Evolutionary conservation across 208 protist genomes (phyloP), one percentile per base, ranked within the genome.

Genomic region (Crithidia expoeki): DNA sequence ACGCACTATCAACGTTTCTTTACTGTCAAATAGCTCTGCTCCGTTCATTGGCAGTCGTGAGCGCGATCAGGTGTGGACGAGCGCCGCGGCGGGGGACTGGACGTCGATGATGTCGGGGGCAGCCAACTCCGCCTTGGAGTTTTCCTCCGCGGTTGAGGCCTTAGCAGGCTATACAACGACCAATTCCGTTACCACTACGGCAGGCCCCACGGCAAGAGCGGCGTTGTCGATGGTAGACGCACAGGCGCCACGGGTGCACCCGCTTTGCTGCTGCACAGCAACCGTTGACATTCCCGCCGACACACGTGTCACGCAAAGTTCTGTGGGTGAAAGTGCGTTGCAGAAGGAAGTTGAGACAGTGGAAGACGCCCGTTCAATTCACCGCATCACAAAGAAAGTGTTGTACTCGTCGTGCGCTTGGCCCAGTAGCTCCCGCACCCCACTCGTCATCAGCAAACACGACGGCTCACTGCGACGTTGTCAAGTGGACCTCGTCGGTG

Each of bases 21-120:
- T n/a, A n/a, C n/a, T n/a, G n/a, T n/a, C n/a, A n/a, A 49, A 6
- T 4, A 30, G 4, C 47, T 4, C 6, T 16, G 7, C 27, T 2
- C 16, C 50, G 9, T 34, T 21, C 50, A 34, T 5, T 28, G 27
- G 42, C 32, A 42, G 16, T 4, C 44, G 23, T 6, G 27, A 51
- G 12, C 42, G 33, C 17, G 32, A 57, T 34, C 50, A 6, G 28
- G 25, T 55, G 47, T 61, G 58, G 47, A 46, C 30, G 9, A 53
- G 50, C 10, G 56, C 62, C 1, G 33, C 50, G 21, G 27, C 42
- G 0, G 46, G 55, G 2, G 38, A 60, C 33, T 67, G 67, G 21
- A 28, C 49, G 9, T 76, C 72, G 9, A 70, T 71, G 72, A 11
- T 76, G 36, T 65, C 47, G 14, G 57, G 51, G 11, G 50, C 71